phyloP scores from a whole-genome alignment of 108 stramenopile species.

The Fragilaria crotonensis region DNA sequence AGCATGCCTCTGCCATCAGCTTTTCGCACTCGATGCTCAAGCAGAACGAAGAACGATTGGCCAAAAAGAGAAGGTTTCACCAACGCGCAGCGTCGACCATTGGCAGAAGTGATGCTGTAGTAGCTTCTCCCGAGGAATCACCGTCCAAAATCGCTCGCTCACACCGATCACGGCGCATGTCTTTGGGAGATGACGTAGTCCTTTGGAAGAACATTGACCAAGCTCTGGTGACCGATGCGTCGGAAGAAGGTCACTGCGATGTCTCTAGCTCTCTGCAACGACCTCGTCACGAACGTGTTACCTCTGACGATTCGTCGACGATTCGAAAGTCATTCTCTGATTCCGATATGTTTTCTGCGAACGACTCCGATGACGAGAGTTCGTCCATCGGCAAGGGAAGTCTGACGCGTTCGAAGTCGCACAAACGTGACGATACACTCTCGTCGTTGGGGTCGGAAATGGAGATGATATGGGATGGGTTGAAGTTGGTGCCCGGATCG shows the following conservation, averaged over 20 bases:
- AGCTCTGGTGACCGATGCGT: not conserved
- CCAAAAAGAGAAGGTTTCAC: not conserved
- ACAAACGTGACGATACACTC: too few relatives aligned
- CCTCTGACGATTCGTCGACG: too few relatives aligned
- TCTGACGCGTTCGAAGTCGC: too few relatives aligned
- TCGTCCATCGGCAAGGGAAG: too few relatives aligned
- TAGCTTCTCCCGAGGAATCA: not conserved
- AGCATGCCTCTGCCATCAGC: slow-evolving; percentile 30
- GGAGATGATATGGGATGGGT: slow-evolving; percentile 52
- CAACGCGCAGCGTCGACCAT: not conserved
- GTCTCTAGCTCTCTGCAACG: too few relatives aligned
- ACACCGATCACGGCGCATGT: not conserved
- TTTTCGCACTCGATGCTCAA: slow-evolving; percentile 33
- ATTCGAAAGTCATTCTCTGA: too few relatives aligned
- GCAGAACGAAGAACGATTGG: slow-evolving; percentile 4
- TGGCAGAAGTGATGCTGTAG: too few relatives aligned
- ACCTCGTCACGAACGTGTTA: too few relatives aligned
- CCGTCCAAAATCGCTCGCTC: not conserved
- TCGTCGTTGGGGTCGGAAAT: not conserved
- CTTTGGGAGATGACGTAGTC: not conserved
- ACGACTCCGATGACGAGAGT: too few relatives aligned
- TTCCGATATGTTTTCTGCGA: too few relatives aligned
- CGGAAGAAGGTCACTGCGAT: too few relatives aligned
- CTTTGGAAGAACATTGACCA: not conserved
- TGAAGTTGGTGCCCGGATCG: slow-evolving; percentile 72